Conservation (phyloP, 2,329 filamentous ascomycete species). For the Chaetoscypha palmicola region DNA sequence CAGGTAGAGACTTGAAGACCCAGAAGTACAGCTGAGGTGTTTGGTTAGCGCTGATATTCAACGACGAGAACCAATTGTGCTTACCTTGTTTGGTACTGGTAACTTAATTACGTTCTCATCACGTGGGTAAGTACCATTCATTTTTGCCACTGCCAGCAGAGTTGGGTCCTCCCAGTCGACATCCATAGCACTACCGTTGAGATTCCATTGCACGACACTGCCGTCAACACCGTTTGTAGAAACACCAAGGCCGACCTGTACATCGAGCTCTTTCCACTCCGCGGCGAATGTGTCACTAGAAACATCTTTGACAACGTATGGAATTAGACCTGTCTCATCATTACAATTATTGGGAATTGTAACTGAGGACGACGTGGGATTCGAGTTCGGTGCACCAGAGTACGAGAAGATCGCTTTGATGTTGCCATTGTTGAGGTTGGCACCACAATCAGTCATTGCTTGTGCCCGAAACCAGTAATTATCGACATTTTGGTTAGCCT, state of each 20-base stretch:
- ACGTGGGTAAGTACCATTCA: conserved; percentile 17
- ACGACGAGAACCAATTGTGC: background rate
- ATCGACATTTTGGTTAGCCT: conserved; percentile 36
- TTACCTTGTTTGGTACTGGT: conserved; percentile 10
- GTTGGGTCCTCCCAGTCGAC: conserved; percentile 38
- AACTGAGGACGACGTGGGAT: conserved; percentile 2
- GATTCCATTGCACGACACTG: conserved; percentile 7
- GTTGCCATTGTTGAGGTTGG: conserved; percentile 13
- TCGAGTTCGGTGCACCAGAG: conserved; percentile 2
- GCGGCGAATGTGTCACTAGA: background rate
- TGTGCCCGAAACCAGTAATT: conserved; percentile 41
- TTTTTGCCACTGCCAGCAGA: conserved; percentile 31
- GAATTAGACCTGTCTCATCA: conserved; percentile 12
- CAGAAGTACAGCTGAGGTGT: conserved; percentile 1
- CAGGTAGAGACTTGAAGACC: background rate
- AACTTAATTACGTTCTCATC: conserved; percentile 12
- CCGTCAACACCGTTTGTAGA: background rate
- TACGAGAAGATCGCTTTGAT: conserved; percentile 17
- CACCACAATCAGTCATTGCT: conserved; percentile 7
- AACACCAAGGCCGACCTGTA: background rate
- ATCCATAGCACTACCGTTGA: conserved; percentile 26
- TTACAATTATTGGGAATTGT: conserved; percentile 6
- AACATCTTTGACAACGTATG: conserved; percentile 4
- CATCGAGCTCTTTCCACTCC: background rate
- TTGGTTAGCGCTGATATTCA: no score